A percentile compares a stretch with the other conserved stretches of the same genome.
These are phyloP conservation scores for Curvularia spicifera DNA, from an alignment of 2,329 filamentous ascomycete genomes.

Conservation along the genomic window DNA sequence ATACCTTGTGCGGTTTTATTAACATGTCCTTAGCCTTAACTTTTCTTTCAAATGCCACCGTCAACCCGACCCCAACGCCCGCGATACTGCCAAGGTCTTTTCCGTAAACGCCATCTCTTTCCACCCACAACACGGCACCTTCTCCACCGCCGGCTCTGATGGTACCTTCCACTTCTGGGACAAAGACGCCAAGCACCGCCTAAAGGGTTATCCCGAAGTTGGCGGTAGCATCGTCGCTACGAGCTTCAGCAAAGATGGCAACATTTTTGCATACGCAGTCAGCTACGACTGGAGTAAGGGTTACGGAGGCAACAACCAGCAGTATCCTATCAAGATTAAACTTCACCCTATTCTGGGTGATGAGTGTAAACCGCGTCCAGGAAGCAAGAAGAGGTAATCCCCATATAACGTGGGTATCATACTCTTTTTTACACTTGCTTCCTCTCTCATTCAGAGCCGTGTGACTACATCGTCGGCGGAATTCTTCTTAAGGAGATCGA, in stretches of 20 bases:
- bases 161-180: constrained; percentile 99
- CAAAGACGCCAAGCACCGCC: constrained; percentile 60
- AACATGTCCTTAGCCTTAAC: constrained; percentile 65
- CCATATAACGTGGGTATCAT: neutral
- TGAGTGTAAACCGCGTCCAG: constrained; percentile 59
- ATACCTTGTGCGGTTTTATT: constrained; percentile 4
- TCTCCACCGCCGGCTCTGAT: constrained; percentile 93
- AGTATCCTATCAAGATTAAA: constrained; percentile 59
- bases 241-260: constrained; percentile 86
- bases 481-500: neutral
- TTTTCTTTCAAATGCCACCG: constrained; percentile 99
- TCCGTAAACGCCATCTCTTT: constrained; percentile 97
- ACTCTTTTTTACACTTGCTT: neutral
- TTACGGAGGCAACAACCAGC: constrained; percentile 79
- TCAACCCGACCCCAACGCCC: constrained; percentile 67
- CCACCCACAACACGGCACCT: constrained; percentile 96
- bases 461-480: neutral
- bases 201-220: constrained; percentile 69
- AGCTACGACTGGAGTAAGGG: constrained; percentile 99
- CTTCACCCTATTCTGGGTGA: constrained; percentile 57
- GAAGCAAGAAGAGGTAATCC: constrained; percentile 55
- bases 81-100: constrained; percentile 85
- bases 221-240: constrained; percentile 85
- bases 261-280: constrained; percentile 68
- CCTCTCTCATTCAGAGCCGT: neutral